phyloP scores from a whole-genome alignment of 306 rosid genomes.

The Ochetophila trinervis region DNA sequence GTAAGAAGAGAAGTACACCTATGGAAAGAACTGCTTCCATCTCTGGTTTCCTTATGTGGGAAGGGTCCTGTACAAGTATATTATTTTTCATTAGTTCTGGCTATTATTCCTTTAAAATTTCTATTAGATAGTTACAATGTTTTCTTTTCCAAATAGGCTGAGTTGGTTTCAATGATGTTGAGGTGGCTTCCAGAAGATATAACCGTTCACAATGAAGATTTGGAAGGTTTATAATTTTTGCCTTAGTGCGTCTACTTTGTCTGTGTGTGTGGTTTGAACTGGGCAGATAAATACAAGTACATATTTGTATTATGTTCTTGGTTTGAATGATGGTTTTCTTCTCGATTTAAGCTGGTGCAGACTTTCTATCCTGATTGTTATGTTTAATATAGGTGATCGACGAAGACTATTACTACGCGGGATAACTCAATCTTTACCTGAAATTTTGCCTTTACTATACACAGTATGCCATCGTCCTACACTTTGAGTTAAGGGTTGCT shows the following conservation, averaged over 20 bases:
- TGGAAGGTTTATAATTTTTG: constrained; percentile 64
- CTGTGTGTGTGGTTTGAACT: not conserved
- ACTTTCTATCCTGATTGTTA: constrained; percentile 27
- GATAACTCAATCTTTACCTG: constrained; percentile 77
- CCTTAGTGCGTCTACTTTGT: constrained; percentile 12
- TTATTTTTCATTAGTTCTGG: constrained; percentile 19
- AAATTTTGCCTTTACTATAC: constrained; percentile 80
- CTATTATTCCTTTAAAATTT: constrained; percentile 16
- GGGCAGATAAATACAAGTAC: not conserved
- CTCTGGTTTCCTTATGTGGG: constrained; percentile 67
- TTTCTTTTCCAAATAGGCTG: constrained; percentile 53
- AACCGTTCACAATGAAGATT: constrained; percentile 94
- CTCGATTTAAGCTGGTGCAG: constrained; percentile 20
- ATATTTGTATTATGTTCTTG: not conserved
- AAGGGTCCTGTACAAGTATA: constrained; percentile 91
- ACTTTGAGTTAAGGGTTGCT: constrained; percentile 19
- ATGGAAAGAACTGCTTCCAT: constrained; percentile 76
- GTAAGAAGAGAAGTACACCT: constrained; percentile 84
- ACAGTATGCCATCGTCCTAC: constrained; percentile 44
- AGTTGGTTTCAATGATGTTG: constrained; percentile 92
- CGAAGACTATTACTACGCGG: constrained; percentile 90
- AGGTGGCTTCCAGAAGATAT: constrained; percentile 99
- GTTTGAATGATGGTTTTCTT: constrained; percentile 15
- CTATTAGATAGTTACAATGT: constrained; percentile 3
- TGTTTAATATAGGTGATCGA: constrained; percentile 60